Base-by-base conservation (phyloP, 2,329 filamentous ascomycete genomes). In the Ascochyta rabiei region DNA sequence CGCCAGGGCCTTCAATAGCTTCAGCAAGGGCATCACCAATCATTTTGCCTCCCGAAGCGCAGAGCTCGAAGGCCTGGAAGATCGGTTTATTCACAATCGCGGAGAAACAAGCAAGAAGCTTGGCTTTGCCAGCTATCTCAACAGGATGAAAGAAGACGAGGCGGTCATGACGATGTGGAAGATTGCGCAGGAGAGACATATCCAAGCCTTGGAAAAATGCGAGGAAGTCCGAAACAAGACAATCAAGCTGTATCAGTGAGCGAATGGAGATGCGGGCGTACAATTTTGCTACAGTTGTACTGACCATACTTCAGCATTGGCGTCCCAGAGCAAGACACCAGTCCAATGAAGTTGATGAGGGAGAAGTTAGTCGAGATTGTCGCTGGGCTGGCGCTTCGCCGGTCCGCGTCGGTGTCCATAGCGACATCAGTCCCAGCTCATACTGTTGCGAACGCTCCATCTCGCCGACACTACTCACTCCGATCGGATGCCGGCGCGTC, bases 131-230 rank as follows among this genome's bases (percentile, higher is more conserved):
- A 81, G 83, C 50, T 91, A 91, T 68, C 71, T 85, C 53, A 76
- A 76, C 33, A 84, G 83, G 69, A 74, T 88, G 50, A 81, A 83
- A 60, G 84, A 90, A 71, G 89, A 92, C 67, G 82, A 85, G 59
- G 77, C 79, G 42, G 83, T 90, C 5, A 79, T 86, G 51, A 79
- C 79, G 64, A 80, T 82, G 51, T 91, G 89, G 87, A 75, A 75
- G 26, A 71, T 81, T 8, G 84, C 84, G 7, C 84, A 82, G 56
- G 81, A 84, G 38, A 80, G 80, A 56, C 89, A 92, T 66, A 81
- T 84, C 53, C 72, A 79, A 52, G 81, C 82, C 9, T 76, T 91
- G 52, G 59, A 64, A 46, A 62, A 67, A 56, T 74, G 71, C 48
- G 66, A 69, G 49, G 68, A 70, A 42, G 61, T 70, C n/a, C 59